Conservation (phyloP, 139 green algal genomes). For the Coccomyxa sp. region DNA sequence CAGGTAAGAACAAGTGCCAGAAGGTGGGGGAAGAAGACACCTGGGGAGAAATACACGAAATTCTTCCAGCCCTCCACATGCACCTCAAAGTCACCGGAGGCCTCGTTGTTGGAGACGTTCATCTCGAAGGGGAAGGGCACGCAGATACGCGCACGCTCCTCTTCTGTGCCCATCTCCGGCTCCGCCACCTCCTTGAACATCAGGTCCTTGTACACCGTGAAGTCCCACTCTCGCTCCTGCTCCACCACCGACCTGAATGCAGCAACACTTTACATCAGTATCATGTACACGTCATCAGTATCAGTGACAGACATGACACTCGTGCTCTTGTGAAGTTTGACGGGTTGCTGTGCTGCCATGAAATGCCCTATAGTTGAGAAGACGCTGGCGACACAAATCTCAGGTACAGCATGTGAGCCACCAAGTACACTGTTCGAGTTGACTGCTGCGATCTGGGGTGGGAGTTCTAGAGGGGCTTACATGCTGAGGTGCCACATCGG, state of each 20-base stretch:
- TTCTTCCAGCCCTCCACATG: constrained; percentile 1
- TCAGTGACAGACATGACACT: no score
- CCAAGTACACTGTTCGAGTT: no score
- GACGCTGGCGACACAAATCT: no score
- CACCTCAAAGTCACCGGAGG: background rate
- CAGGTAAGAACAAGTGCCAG: background rate
- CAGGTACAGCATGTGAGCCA: no score
- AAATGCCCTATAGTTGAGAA: no score
- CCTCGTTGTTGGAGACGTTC: background rate
- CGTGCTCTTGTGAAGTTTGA: no score
- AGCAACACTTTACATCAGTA: no score
- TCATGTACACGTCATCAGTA: no score
- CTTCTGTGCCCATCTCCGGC: background rate
- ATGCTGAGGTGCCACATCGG: no score
- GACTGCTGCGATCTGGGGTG: no score
- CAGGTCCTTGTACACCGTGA: background rate
- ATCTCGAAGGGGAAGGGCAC: constrained; percentile 2
- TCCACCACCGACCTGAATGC: background rate
- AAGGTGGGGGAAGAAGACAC: background rate
- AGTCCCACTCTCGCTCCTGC: background rate
- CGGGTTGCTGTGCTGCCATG: no score
- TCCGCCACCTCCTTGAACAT: constrained; percentile 2
- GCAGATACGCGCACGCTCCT: background rate
- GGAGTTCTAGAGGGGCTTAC: no score
- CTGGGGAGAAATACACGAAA: background rate